Evolutionary conservation across 352 stramenopile species (phyloP), one percentile per base, ranked within the genome.

Genomic region (Blastocystis sp.): DNA sequence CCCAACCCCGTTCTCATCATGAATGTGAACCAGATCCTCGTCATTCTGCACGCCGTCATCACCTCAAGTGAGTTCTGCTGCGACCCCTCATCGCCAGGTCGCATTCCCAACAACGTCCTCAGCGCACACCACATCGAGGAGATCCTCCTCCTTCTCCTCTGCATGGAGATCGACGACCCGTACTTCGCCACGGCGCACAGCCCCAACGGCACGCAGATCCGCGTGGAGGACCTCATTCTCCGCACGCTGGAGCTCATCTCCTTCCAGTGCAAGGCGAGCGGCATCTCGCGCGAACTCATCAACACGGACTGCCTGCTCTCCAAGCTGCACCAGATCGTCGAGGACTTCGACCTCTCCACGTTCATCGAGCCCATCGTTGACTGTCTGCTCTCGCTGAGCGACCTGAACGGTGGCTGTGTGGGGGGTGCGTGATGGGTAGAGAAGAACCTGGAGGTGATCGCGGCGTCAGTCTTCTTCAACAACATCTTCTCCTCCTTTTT

Each of bases 351-450:
- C 0, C 10, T 55, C 19, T 50, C 35, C 16, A 31, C n/a, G 74
- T 4, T 45, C 1, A 45, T 50, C 26, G n/a, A 31, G 31, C n/a
- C 45, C 6, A 69, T 85, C n/a, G 74, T 74, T n/a, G 37, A 85
- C 4, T 85, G 74, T 37, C 10, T 85, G 24, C 61, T 85, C 19
- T 39, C 45, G 3, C 35, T 85, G 2, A 41, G 55, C 26, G 74
- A 85, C 45, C 29, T 85, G 74, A 85, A 85, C 70, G 74, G 74
- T 85, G 24, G 55, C 26, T 3, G 26, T 16, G 50, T n/a, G 4
- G 19, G 21, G 37, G 50, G 55, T n/a, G n/a, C n/a, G 13, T 85
- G 16, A 85, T 37, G 2, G 21, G 51, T 67, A 85, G 74, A 67
- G n/a, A 62, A 85, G 50, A 85, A 85, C 61, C 29, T 85, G 37